Base-by-base conservation (phyloP, 2,329 filamentous ascomycete species). In the Scortechinia acanthostroma region DNA sequence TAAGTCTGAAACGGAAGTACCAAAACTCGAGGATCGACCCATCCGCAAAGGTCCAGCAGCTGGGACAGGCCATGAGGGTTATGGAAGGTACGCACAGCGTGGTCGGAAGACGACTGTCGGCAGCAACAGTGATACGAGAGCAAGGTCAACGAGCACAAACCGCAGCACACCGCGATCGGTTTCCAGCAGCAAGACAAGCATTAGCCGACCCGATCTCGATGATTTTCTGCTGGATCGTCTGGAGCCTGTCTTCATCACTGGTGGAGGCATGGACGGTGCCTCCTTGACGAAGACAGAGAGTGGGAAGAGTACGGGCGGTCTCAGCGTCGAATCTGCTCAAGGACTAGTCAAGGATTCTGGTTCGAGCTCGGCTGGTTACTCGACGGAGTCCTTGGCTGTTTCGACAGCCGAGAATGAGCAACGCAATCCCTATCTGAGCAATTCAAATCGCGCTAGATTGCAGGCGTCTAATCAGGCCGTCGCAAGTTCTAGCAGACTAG, bases 171-270 rank as follows among this genome's bases (percentile, higher is more conserved):
- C 58, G 2, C 59, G 52, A 25, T 62, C 62, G n/a, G 50, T 60
- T 25, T 54, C 55, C 3, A 64, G 58, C 43, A 60, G 63, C 48
- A 68, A 67, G 42, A 58, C 57, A n/a, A 70, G 68, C 47, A 53
- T 56, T 20, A 65, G 61, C 46, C 59, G 58, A 15, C 60, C 60
- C 22, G 66, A 68, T 21, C 55, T 61, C 21, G 70, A 74, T 50
- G 66, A 71, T 42, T 74, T 73, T 46, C 54, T 72, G 1, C 55
- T 63, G 21, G 60, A 66, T 42, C 63, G 70, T 22, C 56, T 74
- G 22, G 65, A 70, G 42, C 71, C 71, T 30, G 68, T 73, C n/a
- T 53, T 72, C 37, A 72, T 74, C 43, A 65, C 55, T 42, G 70
- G 70, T 16, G 35, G 35, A 15, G 65, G 64, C 30, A 44, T 58